Evolutionary conservation across 371 early-diverging fungal genomes (phyloP).

Genomic region (Mucor racemosus): DNA sequence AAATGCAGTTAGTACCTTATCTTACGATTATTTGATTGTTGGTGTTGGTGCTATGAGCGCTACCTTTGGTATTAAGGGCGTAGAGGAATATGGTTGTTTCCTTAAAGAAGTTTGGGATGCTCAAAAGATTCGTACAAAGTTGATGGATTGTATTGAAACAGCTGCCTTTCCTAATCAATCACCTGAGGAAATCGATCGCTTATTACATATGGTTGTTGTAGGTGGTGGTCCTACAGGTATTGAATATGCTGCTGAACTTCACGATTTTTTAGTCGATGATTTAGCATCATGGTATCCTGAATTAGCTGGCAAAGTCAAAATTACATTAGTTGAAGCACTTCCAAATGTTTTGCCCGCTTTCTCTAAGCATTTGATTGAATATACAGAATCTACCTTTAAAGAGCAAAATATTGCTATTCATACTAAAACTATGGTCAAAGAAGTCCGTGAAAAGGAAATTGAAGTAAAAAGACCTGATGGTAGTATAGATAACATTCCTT

Average conservation of each 20-base stretch:
- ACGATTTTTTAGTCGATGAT: conserved; percentile 91
- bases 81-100: conserved; percentile 86
- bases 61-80: conserved; percentile 90
- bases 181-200: conserved; percentile 78
- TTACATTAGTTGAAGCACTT: conserved; percentile 89
- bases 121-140: conserved; percentile 80
- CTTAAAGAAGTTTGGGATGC: conserved; percentile 92
- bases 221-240: conserved; percentile 97
- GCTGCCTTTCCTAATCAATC: conserved; percentile 85
- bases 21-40: conserved; percentile 89
- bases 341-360: conserved; percentile 90
- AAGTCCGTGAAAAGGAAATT: conserved; percentile 82
- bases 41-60: conserved; percentile 89
- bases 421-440: conserved; percentile 90
- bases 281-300: conserved; percentile 72
- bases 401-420: conserved; percentile 85
- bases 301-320: conserved; percentile 81
- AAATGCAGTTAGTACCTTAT: conserved; percentile 60
- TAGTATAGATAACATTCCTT: conserved; percentile 71
- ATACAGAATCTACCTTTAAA: conserved; percentile 87
- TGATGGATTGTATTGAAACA: conserved; percentile 91
- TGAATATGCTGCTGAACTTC: conserved; percentile 94
- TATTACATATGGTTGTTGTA: conserved; percentile 94
- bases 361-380: conserved; percentile 86
- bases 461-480: conserved; percentile 70